Evolutionary conservation across 306 rosid genomes (phyloP).

Genomic region (Fragaria nilgerrensis): DNA sequence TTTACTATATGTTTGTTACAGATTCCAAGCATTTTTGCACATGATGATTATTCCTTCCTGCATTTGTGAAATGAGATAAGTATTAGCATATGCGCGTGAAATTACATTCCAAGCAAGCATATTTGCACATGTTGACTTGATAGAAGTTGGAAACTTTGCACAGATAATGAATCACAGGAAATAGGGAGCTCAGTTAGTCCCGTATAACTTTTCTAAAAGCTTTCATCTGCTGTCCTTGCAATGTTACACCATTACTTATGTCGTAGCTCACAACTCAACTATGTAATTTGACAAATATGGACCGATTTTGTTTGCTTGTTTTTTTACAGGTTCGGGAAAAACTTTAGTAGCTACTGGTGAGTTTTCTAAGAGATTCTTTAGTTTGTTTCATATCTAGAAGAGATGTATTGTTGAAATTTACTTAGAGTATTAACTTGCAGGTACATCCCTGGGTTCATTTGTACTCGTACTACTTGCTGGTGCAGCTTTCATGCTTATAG

Average conservation of each 20-base stretch:
- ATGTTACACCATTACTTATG: no score
- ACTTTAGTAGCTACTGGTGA: conserved; percentile 28
- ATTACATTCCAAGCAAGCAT: no score
- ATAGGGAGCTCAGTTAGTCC: neutral
- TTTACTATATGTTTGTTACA: neutral
- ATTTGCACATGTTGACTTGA: neutral
- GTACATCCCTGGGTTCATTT: conserved; percentile 27
- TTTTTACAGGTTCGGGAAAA: conserved; percentile 22
- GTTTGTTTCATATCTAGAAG: neutral
- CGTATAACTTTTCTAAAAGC: neutral
- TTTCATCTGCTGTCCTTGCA: neutral
- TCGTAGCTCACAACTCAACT: no score
- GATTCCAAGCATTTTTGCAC: no score
- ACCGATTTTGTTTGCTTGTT: neutral
- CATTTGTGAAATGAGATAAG: no score
- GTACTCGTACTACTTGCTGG: neutral
- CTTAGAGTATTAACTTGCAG: conserved; percentile 6
- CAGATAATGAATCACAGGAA: neutral
- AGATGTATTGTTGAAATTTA: neutral
- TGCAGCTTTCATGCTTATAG: conserved; percentile 15
- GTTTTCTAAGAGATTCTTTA: neutral
- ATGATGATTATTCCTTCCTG: no score
- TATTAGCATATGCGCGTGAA: no score
- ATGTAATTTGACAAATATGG: neutral
- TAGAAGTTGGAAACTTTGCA: neutral